Conservation (phyloP, 2,329 filamentous ascomycete species). For the Drechslera avenae region DNA sequence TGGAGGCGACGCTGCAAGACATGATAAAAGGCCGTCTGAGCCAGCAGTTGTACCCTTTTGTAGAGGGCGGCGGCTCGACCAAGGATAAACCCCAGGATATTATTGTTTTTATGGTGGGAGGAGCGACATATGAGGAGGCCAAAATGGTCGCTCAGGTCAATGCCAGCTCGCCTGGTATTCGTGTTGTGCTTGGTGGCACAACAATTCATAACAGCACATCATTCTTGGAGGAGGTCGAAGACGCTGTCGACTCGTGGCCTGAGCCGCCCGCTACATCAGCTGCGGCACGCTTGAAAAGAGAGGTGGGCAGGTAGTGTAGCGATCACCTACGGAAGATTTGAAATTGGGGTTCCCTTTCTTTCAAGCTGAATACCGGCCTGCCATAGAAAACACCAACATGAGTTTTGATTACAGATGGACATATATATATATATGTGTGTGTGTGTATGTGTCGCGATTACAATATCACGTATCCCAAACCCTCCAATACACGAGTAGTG, state of each 20-base stretch:
- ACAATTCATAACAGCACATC: constrained; percentile 84
- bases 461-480: too few species aligned
- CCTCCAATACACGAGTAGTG: too few species aligned
- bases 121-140: constrained; percentile 94
- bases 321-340: too few species aligned
- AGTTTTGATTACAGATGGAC: too few species aligned
- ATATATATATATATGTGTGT: too few species aligned
- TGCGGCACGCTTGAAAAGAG: constrained; percentile 65
- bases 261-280: constrained; percentile 61
- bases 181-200: constrained; percentile 88
- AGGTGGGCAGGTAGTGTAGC: constrained; percentile 57
- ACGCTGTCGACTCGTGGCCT: constrained; percentile 86
- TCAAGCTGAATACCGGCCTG: too few species aligned
- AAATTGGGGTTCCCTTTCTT: too few species aligned
- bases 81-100: constrained; percentile 97
- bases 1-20: constrained; percentile 88
- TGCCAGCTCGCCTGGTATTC: constrained; percentile 82
- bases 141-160: constrained; percentile 97
- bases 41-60: constrained; percentile 89
- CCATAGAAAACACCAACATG: too few species aligned
- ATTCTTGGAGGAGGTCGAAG: constrained; percentile 90
- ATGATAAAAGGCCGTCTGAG: constrained; percentile 88
- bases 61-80: constrained; percentile 84
- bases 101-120: constrained; percentile 91
- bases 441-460: too few species aligned